Evolutionary conservation across 2,329 filamentous ascomycete genomes (phyloP).

Genomic region (Trichoderma simmonsii): DNA sequence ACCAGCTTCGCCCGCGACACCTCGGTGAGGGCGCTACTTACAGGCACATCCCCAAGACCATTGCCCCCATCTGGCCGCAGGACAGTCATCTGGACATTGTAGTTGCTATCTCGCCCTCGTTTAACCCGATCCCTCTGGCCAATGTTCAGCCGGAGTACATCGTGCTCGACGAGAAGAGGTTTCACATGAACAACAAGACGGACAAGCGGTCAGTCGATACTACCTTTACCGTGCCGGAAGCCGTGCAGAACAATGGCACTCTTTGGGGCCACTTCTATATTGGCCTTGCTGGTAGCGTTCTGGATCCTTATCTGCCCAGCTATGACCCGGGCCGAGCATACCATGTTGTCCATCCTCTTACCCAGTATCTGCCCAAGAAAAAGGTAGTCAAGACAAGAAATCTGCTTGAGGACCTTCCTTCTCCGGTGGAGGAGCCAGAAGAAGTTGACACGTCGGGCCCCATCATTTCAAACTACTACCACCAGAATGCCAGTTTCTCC

Average conservation of each 20-base stretch:
- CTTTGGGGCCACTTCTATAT: slow-evolving; percentile 94
- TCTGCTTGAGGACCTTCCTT: slow-evolving; percentile 59
- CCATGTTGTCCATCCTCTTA: slow-evolving; percentile 80
- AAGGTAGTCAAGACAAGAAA: slow-evolving; percentile 85
- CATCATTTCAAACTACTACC: slow-evolving; percentile 83
- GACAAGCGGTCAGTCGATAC: slow-evolving; percentile 77
- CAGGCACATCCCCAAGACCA: slow-evolving; percentile 62
- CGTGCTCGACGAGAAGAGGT: slow-evolving; percentile 76
- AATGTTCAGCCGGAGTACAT: slow-evolving; percentile 64
- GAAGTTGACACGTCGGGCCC: slow-evolving; percentile 56
- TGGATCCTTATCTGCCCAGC: slow-evolving; percentile 69
- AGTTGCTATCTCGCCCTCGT: slow-evolving; percentile 77
- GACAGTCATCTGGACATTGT: slow-evolving; percentile 77
- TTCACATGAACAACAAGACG: slow-evolving; percentile 73
- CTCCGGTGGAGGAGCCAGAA: slow-evolving; percentile 44
- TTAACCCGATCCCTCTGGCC: slow-evolving; percentile 65
- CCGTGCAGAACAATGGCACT: slow-evolving; percentile 87
- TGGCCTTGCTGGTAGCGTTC: slow-evolving; percentile 67
- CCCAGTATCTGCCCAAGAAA: slow-evolving; percentile 88
- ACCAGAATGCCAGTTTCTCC: slow-evolving; percentile 88
- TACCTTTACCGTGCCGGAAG: slow-evolving; percentile 70
- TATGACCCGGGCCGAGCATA: slow-evolving; percentile 77
- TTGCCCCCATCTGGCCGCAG: slow-evolving; percentile 85
- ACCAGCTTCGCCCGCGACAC: slow-evolving; percentile 58
- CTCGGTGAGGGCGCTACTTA: slow-evolving; percentile 61